A percentile compares a stretch with the other conserved stretches of the same genome.
Evolutionary conservation across 768 basidiomycete genomes (phyloP).

Genomic region (Boletus rubropictus): DNA sequence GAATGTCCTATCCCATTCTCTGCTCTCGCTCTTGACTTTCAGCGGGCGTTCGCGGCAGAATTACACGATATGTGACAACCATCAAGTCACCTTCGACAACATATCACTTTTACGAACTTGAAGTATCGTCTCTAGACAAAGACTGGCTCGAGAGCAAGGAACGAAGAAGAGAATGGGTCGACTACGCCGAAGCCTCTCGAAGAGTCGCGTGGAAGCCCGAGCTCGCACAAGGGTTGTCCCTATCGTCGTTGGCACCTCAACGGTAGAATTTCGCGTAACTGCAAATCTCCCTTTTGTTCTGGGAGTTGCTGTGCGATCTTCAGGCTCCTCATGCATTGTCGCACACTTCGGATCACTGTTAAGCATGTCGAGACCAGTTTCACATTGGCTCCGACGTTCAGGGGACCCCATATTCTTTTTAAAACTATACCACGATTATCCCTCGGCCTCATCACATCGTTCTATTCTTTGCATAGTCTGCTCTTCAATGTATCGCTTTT

Average conservation of each 20-base stretch:
- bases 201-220: slow-evolving; percentile 83
- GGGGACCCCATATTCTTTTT: slow-evolving; percentile 23
- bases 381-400: slow-evolving; percentile 19
- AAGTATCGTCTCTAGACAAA: slow-evolving; percentile 68
- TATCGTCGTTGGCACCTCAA: slow-evolving; percentile 62
- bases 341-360: slow-evolving; percentile 8
- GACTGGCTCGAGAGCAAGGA: slow-evolving; percentile 81
- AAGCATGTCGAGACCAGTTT: slow-evolving; percentile 15
- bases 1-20: slow-evolving; percentile 40
- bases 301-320: slow-evolving; percentile 12
- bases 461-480: slow-evolving; percentile 28
- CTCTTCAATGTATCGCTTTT: slow-evolving; percentile 28
- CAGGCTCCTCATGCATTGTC: slow-evolving; percentile 6
- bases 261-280: slow-evolving; percentile 34
- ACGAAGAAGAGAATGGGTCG: slow-evolving; percentile 82
- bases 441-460: slow-evolving; percentile 11
- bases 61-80: slow-evolving; percentile 80
- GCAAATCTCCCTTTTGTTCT: slow-evolving; percentile 2
- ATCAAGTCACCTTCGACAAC: slow-evolving; percentile 73
- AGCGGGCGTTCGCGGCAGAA: slow-evolving; percentile 86
- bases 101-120: slow-evolving; percentile 89
- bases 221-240: slow-evolving; percentile 66
- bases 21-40: slow-evolving; percentile 27
- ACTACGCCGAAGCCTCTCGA: slow-evolving; percentile 72
- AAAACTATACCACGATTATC: slow-evolving; percentile 27